Base-by-base conservation (phyloP, 805 yeast genomes). In the Saccharomycopsis synnaedendra region DNA sequence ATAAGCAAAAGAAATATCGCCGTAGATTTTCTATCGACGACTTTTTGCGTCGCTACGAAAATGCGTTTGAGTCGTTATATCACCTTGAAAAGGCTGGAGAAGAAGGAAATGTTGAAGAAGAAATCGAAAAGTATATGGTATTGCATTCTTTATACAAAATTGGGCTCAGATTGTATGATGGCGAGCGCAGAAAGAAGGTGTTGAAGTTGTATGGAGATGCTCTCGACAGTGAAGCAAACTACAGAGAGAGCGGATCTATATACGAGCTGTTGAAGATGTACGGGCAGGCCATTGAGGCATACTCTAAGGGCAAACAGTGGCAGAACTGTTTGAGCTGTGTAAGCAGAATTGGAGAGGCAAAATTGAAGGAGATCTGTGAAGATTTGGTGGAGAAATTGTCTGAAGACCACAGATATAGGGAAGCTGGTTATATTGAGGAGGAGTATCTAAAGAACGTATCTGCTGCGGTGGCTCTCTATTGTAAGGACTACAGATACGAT, bases 1-100 rank as follows among this genome's bases (percentile, higher is more conserved):
- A 85, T 55, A 76, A 75, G 39, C 85, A 82, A 62, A 66, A 75
- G 0, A 80, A 76, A 4, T 63, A 78, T 47, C 76, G 95, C 51
- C 77, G 80, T 55, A 73, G 75, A 58, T 89, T 85, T 59, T 63
- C 78, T 59, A 84, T 93, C 55, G 97, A 93, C 60, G 82, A 85
- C 44, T 71, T 80, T 59, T 72, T 93, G 61, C 78, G 81, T 57
- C 75, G 79, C 42, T 70, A 72, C 59, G 75, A 71, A 33, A 78
- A 75, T 59, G 97, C 96, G 0, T 66, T 90, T 53, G 66, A 59
- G 9, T 81, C 85, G 61, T 68, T 93, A 34, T 63, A 72, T 51
- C 75, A 74, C 49, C 65, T 78, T 32, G 71, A 71, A 1, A 51
- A 54, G 2, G 62, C 55, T 8, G 44, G 53, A 10, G 59, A 41